Base-by-base conservation (phyloP, 169 alveolate species). In the Plasmodium adleri region DNA sequence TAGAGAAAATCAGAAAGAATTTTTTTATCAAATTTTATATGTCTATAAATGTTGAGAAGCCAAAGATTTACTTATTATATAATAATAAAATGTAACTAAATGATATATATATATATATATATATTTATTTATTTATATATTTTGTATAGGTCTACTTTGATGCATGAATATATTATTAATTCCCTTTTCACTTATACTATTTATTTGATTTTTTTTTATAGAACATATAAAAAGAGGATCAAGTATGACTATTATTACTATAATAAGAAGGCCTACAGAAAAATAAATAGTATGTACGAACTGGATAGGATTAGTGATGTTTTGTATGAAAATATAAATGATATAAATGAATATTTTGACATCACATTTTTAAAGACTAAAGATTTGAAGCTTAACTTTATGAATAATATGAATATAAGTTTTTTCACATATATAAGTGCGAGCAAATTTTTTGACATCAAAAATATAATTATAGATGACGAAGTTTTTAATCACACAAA, bases 211-310 rank as follows among this genome's bases (percentile, higher is more conserved):
- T 47, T 64, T 76, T 49, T 12, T 32, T 58, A 26, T 45, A 80
- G 90, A n/a, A 28, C 22, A 39, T 22, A 68, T 28, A 80, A 58
- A 28, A 63, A 56, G 50, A 80, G 47, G 45, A 50, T 80, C 49
- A 66, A 80, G 43, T 68, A 67, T 32, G 74, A 80, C 43, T 80
- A 54, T 20, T 67, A 80, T 43, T 80, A 80, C 70, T 80, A 67
- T 72, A 80, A 80, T 62, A 80, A 68, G 28, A 80, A 80, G 72
- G 90, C 90, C 32, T 80, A 80, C 50, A 80, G 67, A 52, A 80
- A 62, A 80, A 68, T 80, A 28, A 54, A 80, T 28, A 80, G 70
- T 67, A 56, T 80, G 90, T 80, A 80, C 64, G 43, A 67, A 68
- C 54, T 24, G 28, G 59, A 68, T 13, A 39, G 39, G 15, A 67